Base-by-base conservation (phyloP, 306 rosid species). In the Notholithocarpus densiflorus region DNA sequence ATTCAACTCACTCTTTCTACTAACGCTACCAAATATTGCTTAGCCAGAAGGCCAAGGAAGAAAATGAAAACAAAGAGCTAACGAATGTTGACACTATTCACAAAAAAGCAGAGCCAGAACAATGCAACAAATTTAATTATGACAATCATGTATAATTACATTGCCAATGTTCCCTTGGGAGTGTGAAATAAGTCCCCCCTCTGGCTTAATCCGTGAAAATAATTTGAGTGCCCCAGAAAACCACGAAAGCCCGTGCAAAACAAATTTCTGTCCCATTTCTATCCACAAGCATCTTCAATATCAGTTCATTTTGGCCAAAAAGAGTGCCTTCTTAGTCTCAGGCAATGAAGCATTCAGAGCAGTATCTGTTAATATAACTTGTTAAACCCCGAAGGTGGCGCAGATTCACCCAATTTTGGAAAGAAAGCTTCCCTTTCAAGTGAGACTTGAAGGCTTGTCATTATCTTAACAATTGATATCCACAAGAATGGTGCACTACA, bases 391-490 rank as follows among this genome's bases (percentile, higher is more conserved):
- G 89, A 69, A 56, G 88, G 82, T 14, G 92, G 87, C 5, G 82
- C 79, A 27, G 87, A 82, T 45, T 92, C 93, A 27, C 88, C 94
- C 66, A 86, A 73, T 86, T 85, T 94, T 23, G 80, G 86, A 29
- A 92, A 54, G 86, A 88, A 93, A 20, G 86, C 84, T 84, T 91
- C 98, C 83, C 93, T 87, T 68, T 92, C 98, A n/a, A 89, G 75
- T 24, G 96, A 86, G 65, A 81, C 72, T 6, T 87, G 96, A 82
- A 94, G 90, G 57, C 92, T 82, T 17, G 80, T 75, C 87, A 86
- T 62, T 34, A 89, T 76, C 83, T 84, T 92, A 0, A 79, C 88
- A 4, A 86, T 2, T 0, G 97, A 78, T 11, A 85, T 77, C 98
- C 98, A 94, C 43, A 87, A 0, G 34, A 90, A 71, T 1, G 98